Evolutionary conservation across 2,329 filamentous ascomycete genomes (phyloP).

Genomic region (Endoconidiophora laricicola): DNA sequence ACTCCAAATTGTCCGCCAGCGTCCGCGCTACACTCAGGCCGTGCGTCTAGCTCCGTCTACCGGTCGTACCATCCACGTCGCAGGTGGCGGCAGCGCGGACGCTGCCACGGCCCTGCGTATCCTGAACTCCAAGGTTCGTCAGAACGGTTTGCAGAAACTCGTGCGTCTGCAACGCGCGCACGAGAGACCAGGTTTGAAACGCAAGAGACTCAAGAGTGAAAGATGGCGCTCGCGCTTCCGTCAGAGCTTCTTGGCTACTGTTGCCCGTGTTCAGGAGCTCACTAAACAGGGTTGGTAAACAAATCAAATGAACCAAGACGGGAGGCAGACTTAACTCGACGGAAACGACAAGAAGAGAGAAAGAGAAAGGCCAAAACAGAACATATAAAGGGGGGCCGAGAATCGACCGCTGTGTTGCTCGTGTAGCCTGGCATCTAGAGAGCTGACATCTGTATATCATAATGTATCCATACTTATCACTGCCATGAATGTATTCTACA

Average conservation of each 20-base stretch:
- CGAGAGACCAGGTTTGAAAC: slow-evolving; percentile 58
- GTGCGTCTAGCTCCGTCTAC: slow-evolving; percentile 26
- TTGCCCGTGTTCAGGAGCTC: slow-evolving; percentile 50
- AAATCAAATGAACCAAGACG: too few relatives aligned
- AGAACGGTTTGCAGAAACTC: slow-evolving; percentile 43
- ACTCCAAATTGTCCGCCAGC: neutral
- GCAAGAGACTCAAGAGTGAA: slow-evolving; percentile 55
- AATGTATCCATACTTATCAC: slow-evolving; percentile 10
- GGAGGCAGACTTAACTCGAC: too few relatives aligned
- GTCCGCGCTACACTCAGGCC: slow-evolving; percentile 12
- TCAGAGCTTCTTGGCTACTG: slow-evolving; percentile 47
- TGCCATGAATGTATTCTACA: neutral
- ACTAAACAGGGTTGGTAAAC: slow-evolving; percentile 61
- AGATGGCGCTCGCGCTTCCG: slow-evolving; percentile 56
- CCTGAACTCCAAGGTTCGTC: slow-evolving; percentile 23
- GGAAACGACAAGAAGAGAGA: too few relatives aligned
- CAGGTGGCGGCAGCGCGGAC: slow-evolving; percentile 24
- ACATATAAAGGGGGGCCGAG: neutral
- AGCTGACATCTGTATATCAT: slow-evolving; percentile 5
- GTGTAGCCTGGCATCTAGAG: neutral
- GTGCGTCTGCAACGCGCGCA: slow-evolving; percentile 48
- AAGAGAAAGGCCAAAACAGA: neutral
- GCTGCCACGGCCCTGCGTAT: slow-evolving; percentile 28
- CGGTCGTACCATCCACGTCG: slow-evolving; percentile 29
- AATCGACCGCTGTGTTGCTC: too few relatives aligned